Conservation (phyloP, 805 yeast genomes). For the Cyberlindnera euphorbiae region DNA sequence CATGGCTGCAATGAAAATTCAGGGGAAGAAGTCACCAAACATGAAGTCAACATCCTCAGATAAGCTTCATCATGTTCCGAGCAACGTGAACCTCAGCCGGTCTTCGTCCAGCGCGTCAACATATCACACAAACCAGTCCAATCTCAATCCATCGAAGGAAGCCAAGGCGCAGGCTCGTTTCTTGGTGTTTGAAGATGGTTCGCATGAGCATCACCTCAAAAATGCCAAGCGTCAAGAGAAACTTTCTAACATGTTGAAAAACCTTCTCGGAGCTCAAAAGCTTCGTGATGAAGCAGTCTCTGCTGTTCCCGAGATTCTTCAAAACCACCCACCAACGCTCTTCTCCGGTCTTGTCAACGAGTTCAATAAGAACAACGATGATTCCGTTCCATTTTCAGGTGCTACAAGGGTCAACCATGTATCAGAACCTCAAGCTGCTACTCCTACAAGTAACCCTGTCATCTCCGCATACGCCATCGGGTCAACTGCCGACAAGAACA, state of each 20-base stretch:
- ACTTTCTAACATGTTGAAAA: slow-evolving; percentile 67
- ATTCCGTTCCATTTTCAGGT: slow-evolving; percentile 32
- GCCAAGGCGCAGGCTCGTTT: slow-evolving; percentile 35
- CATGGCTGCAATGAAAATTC: slow-evolving; percentile 7
- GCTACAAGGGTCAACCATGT: slow-evolving; percentile 27
- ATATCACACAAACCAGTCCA: slow-evolving; percentile 3
- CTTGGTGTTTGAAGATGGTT: slow-evolving; percentile 57
- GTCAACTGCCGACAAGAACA: slow-evolving; percentile 8
- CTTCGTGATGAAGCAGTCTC: slow-evolving; percentile 65
- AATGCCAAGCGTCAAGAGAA: slow-evolving; percentile 78
- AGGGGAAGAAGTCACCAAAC: slow-evolving; percentile 12
- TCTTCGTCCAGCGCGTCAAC: slow-evolving; percentile 23
- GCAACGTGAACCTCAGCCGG: slow-evolving; percentile 17
- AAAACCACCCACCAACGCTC: slow-evolving; percentile 60
- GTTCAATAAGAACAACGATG: slow-evolving; percentile 43
- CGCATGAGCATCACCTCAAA: slow-evolving; percentile 75
- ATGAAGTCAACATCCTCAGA: slow-evolving; percentile 3
- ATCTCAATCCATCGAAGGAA: slow-evolving; percentile 2
- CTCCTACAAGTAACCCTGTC: neutral
- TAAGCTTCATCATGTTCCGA: slow-evolving; percentile 7
- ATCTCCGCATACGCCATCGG: neutral
- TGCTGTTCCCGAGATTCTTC: slow-evolving; percentile 65
- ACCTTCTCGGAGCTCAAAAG: slow-evolving; percentile 68
- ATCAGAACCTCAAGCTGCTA: slow-evolving; percentile 1
- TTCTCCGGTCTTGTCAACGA: slow-evolving; percentile 65